phyloP scores from a whole-genome alignment of 2,329 filamentous ascomycete genomes.

The Fragosphaeria purpurea region DNA sequence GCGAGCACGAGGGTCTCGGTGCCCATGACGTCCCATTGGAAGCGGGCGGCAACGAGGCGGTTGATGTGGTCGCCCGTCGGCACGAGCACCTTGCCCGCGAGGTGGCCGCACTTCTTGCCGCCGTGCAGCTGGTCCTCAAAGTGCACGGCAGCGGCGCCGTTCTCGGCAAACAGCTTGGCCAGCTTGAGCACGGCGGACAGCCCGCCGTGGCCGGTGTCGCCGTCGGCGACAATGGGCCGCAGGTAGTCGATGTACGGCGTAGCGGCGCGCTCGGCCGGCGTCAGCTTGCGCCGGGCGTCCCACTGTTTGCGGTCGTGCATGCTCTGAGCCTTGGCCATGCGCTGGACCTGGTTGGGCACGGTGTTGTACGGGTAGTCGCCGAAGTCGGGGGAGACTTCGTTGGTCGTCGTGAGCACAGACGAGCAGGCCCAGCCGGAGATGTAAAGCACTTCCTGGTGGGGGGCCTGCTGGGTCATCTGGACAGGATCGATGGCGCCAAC shows the following conservation, averaged over 20 bases:
- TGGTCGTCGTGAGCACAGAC: slow-evolving; percentile 81
- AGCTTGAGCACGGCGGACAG: slow-evolving; percentile 89
- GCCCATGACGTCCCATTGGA: slow-evolving; percentile 98
- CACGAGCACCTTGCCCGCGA: slow-evolving; percentile 92
- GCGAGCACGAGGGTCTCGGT: slow-evolving; percentile 91
- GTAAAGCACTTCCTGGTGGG: slow-evolving; percentile 92
- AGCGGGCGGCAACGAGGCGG: slow-evolving; percentile 78
- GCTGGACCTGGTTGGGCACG: slow-evolving; percentile 94
- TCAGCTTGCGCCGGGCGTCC: slow-evolving; percentile 73
- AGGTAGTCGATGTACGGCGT: slow-evolving; percentile 87
- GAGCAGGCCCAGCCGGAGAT: slow-evolving; percentile 97
- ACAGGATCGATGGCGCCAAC: slow-evolving; percentile 98
- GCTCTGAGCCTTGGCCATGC: slow-evolving; percentile 90
- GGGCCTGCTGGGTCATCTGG: slow-evolving; percentile 97
- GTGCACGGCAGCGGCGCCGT: slow-evolving; percentile 90
- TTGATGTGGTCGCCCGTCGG: slow-evolving; percentile 95
- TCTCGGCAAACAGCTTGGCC: slow-evolving; percentile 94
- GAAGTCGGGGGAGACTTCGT: slow-evolving; percentile 96
- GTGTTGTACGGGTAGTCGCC: slow-evolving; percentile 99
- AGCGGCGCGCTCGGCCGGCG: slow-evolving; percentile 56
- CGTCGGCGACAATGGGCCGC: slow-evolving; percentile 89
- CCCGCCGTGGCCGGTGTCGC: slow-evolving; percentile 91
- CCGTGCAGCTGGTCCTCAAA: slow-evolving; percentile 97
- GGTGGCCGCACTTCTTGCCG: slow-evolving; percentile 95
- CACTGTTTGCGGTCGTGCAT: slow-evolving; percentile 96